Evolutionary conservation across 257 asterid genomes (phyloP).

Genomic region (Scutellaria baicalensis): DNA sequence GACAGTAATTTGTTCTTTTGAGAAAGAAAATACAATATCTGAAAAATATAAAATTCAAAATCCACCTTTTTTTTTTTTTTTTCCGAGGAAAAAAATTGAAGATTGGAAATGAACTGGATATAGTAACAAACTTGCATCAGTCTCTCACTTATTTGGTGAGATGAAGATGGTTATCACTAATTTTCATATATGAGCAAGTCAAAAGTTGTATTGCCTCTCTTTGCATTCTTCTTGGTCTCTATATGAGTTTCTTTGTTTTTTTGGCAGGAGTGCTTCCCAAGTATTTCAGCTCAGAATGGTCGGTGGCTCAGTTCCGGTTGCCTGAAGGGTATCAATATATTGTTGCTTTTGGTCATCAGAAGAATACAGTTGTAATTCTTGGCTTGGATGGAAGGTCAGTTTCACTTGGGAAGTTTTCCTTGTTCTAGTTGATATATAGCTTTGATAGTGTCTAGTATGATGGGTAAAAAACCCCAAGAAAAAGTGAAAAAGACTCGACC

Average conservation of each 20-base stretch:
- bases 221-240: neutral
- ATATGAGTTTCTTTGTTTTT: neutral
- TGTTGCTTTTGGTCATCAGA: slow-evolving; percentile 90
- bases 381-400: slow-evolving; percentile 94
- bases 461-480: too few species aligned
- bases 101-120: neutral
- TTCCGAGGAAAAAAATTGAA: neutral
- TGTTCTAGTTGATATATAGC: neutral
- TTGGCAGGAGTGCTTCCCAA: slow-evolving; percentile 76
- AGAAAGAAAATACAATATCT: neutral
- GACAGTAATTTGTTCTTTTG: neutral
- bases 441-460: too few species aligned
- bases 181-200: neutral
- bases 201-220: neutral
- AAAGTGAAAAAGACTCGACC: too few species aligned
- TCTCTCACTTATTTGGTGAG: neutral
- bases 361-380: slow-evolving; percentile 74
- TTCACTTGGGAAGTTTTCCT: neutral
- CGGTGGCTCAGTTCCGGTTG: slow-evolving; percentile 88
- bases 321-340: slow-evolving; percentile 72
- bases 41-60: neutral
- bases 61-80: neutral
- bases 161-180: neutral
- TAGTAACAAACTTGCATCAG: neutral
- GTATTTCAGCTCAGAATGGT: slow-evolving; percentile 97